Evolutionary conservation across 202 grass and related monocot species (phyloP).

Genomic region (Musa balbisiana): DNA sequence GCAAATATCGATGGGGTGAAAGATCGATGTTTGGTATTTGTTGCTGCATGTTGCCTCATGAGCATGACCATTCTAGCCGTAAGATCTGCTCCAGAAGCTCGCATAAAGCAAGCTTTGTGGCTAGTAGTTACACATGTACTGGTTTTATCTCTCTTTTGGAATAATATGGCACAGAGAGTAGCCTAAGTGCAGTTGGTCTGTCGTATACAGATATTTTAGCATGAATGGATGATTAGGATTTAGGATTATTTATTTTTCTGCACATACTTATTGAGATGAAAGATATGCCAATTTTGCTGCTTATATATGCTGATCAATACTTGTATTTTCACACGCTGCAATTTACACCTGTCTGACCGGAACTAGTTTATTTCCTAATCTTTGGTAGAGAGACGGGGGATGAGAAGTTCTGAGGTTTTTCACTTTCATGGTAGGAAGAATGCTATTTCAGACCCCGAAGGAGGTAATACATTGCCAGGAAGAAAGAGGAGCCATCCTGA

Average conservation of each 20-base stretch:
- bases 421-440: constrained; percentile 30
- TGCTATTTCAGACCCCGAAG: background rate
- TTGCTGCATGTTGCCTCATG: no score
- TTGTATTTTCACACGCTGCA: background rate
- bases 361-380: constrained; percentile 4
- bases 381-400: constrained; percentile 23
- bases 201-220: no score
- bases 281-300: background rate
- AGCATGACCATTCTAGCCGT: no score
- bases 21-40: no score
- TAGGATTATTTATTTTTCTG: background rate
- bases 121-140: no score
- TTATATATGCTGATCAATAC: background rate
- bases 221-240: background rate
- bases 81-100: no score
- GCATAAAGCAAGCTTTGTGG: no score
- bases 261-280: background rate
- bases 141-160: no score
- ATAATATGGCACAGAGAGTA: no score
- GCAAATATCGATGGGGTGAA: no score
- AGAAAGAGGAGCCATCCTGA: constrained; percentile 19
- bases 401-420: constrained; percentile 26
- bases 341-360: background rate
- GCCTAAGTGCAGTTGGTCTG: no score
- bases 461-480: constrained; percentile 10